A percentile compares a stretch with the other conserved stretches of the same genome.
Evolutionary conservation across 2,329 filamentous ascomycete species (phyloP).

Genomic region (Ophiostoma quercus): DNA sequence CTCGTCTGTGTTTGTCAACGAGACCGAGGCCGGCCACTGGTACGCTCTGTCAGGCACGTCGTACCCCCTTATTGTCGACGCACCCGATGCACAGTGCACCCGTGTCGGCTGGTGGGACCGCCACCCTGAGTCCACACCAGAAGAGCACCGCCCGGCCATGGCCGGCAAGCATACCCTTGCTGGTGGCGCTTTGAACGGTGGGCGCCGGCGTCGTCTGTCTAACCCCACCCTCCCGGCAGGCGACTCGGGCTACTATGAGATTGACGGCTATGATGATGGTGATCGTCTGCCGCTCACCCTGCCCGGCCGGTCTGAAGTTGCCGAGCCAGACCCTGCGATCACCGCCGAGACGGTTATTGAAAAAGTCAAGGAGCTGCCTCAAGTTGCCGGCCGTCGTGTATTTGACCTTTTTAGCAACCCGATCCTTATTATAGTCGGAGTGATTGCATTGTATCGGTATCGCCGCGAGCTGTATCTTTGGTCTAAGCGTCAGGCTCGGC

Average conservation of each 20-base stretch:
- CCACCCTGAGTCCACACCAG: conserved; percentile 30
- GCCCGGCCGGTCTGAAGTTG: conserved; percentile 22
- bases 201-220: neutral
- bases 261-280: conserved; percentile 14
- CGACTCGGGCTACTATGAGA: conserved; percentile 6
- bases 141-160: conserved; percentile 55
- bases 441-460: conserved; percentile 40
- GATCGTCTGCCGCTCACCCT: conserved; percentile 20
- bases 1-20: conserved; percentile 76
- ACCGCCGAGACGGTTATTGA: conserved; percentile 38
- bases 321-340: conserved; percentile 32
- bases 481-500: neutral
- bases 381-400: conserved; percentile 46
- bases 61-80: conserved; percentile 68
- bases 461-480: conserved; percentile 21
- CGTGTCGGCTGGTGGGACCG: conserved; percentile 28
- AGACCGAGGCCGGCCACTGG: conserved; percentile 81
- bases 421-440: conserved; percentile 42
- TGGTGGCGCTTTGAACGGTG: neutral
- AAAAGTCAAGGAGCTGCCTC: conserved; percentile 48
- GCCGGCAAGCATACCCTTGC: conserved; percentile 64
- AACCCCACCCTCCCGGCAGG: conserved; percentile 23
- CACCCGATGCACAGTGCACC: conserved; percentile 26
- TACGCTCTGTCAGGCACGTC: conserved; percentile 83
- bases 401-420: conserved; percentile 55